A percentile compares a stretch with the other conserved stretches of the same genome.
phyloP scores from a whole-genome alignment of 139 green algal species.

The Desmodesmus armatus region DNA sequence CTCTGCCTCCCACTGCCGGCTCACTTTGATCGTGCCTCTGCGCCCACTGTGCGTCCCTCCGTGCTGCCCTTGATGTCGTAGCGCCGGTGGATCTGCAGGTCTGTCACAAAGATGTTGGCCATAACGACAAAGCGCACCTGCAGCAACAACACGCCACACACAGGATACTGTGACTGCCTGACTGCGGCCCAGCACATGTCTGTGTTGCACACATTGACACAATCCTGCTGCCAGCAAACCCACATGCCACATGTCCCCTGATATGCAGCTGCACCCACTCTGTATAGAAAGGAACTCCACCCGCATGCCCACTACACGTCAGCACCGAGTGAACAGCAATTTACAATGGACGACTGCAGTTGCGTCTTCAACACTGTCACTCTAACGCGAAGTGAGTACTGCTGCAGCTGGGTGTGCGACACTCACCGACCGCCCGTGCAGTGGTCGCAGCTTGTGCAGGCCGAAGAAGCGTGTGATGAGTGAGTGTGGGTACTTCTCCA shows the following conservation, averaged over 20 bases:
- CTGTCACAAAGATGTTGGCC: slow-evolving; percentile 94
- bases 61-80: slow-evolving; percentile 94
- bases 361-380: too few species aligned
- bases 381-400: too few species aligned
- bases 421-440: slow-evolving; percentile 79
- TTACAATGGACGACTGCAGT: too few species aligned
- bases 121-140: slow-evolving; percentile 97
- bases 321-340: too few species aligned
- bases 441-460: slow-evolving; percentile 85
- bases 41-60: slow-evolving; percentile 45
- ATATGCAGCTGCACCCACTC: too few species aligned
- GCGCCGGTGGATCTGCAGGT: slow-evolving; percentile 88
- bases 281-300: too few species aligned
- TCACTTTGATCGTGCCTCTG: slow-evolving; percentile 19
- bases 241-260: too few species aligned
- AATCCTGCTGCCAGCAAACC: not conserved
- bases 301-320: too few species aligned
- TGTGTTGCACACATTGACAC: not conserved
- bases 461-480: slow-evolving; percentile 95
- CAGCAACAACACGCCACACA: not conserved
- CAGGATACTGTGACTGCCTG: too few species aligned
- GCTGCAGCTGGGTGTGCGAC: too few species aligned
- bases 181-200: not conserved
- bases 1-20: too few species aligned
- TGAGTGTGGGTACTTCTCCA: slow-evolving; percentile 72